Base-by-base conservation (phyloP, 768 basidiomycete species). In the Fomitopsis serialis region DNA sequence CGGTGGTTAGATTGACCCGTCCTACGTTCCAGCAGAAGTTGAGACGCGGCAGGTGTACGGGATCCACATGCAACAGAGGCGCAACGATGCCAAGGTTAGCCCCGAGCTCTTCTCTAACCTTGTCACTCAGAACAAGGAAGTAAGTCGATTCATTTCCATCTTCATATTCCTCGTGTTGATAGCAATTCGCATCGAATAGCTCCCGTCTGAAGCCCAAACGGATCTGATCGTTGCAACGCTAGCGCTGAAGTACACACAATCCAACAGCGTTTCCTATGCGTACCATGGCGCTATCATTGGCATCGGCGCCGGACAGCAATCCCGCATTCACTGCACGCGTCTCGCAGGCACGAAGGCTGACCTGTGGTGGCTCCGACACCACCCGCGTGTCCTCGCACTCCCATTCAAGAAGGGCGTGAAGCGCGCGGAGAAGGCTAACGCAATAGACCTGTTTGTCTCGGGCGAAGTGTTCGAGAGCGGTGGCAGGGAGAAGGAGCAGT, bases 351-450 rank as follows among this genome's bases (percentile, higher is more conserved):
- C 86, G 48, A 98, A 99, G 72, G 94, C 96, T n/a, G 97, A 99
- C 72, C 79, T 93, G 59, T 99, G 97, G 97, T 98, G 97, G 96
- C 79, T 98, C 52, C 87, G 97, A 12, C 94, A 98, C 74, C 94
- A 98, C 72, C 87, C 95, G 1, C 86, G 89, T 44, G 96, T 97
- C 42, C 86, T 98, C 57, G 76, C 79, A 3, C 82, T 99, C 22
- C 91, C 96, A 1, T 99, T 98, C 82, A 98, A 96, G 68, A 93
- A 94, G 66, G 95, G 95, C 42, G 87, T 92, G 61, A 98, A 98
- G 78, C 86, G 97, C 48, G 93, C 97, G 1, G 97, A 99, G 63
- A 98, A 97, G 71, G 92, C 96, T 29, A 98, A 98, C 71, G 97
- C 94, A 35, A 98, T 98, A 62, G 96, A 98, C 67, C 79, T 98